These are phyloP conservation scores for Trichoderma simmonsii DNA, from an alignment of 2,329 filamentous ascomycete species.

Conservation along the genomic window DNA sequence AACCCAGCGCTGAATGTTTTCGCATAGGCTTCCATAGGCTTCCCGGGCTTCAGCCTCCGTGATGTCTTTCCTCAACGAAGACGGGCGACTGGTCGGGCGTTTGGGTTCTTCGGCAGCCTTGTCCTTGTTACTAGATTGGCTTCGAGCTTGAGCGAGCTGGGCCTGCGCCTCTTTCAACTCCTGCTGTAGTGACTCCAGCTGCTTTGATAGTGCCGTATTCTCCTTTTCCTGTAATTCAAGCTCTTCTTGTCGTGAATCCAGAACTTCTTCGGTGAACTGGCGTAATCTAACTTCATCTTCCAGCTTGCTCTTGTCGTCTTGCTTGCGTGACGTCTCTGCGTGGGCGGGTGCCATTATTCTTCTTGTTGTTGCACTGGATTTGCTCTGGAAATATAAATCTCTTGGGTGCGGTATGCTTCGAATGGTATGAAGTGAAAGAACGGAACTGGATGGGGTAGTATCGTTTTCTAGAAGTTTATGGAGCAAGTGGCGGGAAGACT, in stretches of 20 bases:
- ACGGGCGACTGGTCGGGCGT: constrained; percentile 34
- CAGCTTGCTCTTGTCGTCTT: constrained; percentile 26
- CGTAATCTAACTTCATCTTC: constrained; percentile 34
- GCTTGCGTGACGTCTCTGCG: neutral
- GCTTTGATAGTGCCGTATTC: constrained; percentile 28
- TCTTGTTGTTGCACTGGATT: neutral
- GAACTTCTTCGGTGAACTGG: constrained; percentile 36
- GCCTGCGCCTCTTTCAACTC: constrained; percentile 31
- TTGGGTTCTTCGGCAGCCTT: constrained; percentile 31
- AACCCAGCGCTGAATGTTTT: constrained; percentile 37
- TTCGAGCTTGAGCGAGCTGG: constrained; percentile 33
- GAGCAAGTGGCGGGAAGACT: neutral
- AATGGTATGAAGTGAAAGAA: neutral
- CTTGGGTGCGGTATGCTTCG: neutral
- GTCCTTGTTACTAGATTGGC: constrained; percentile 26
- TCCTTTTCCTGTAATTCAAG: constrained; percentile 32
- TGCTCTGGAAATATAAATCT: neutral
- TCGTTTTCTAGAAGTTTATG: constrained; percentile 11
- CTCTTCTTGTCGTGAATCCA: constrained; percentile 37
- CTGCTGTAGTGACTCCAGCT: constrained; percentile 31
- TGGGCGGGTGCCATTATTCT: neutral
- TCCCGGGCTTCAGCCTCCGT: constrained; percentile 37
- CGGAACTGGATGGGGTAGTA: neutral
- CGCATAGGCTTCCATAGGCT: constrained; percentile 32
- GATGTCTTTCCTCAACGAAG: constrained; percentile 34